A percentile compares a stretch with the other conserved stretches of the same genome.
phyloP scores from a whole-genome alignment of 768 basidiomycete genomes.

The Termitomyces sp. region DNA sequence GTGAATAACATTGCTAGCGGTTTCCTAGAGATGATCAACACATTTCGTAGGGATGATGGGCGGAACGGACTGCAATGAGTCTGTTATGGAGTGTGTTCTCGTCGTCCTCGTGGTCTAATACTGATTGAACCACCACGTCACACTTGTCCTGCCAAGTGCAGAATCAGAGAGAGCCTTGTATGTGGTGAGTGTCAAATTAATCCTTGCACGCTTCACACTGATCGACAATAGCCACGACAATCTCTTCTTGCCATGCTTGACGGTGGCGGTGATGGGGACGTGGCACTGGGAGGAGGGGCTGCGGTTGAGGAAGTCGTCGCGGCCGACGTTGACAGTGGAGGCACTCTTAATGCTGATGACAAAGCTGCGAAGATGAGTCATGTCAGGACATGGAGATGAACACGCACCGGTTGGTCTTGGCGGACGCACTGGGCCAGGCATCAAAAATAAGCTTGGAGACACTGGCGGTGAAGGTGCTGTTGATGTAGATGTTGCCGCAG shows the following conservation, averaged over 20 bases:
- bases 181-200: slow-evolving; percentile 24
- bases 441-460: slow-evolving; percentile 23
- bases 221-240: slow-evolving; percentile 40
- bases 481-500: slow-evolving; percentile 26
- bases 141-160: slow-evolving; percentile 18
- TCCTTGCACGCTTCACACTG: slow-evolving; percentile 42
- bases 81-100: slow-evolving; percentile 39
- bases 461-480: slow-evolving; percentile 24
- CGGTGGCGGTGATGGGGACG: slow-evolving; percentile 19
- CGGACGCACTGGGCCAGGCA: slow-evolving; percentile 19
- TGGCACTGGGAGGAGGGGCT: slow-evolving; percentile 14
- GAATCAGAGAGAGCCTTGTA: slow-evolving; percentile 22
- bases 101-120: background rate
- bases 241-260: slow-evolving; percentile 25
- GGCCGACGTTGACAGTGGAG: slow-evolving; percentile 19
- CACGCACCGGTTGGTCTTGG: slow-evolving; percentile 21
- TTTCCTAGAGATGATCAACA: slow-evolving; percentile 12
- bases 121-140: slow-evolving; percentile 37
- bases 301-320: slow-evolving; percentile 24
- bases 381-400: background rate
- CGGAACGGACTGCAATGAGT: slow-evolving; percentile 53
- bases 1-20: slow-evolving; percentile 33
- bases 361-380: background rate
- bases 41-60: background rate
- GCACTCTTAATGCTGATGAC: slow-evolving; percentile 15